These are phyloP conservation scores for Cyphellophora europaea DNA, from an alignment of 2,329 filamentous ascomycete genomes.

Conservation along the genomic window DNA sequence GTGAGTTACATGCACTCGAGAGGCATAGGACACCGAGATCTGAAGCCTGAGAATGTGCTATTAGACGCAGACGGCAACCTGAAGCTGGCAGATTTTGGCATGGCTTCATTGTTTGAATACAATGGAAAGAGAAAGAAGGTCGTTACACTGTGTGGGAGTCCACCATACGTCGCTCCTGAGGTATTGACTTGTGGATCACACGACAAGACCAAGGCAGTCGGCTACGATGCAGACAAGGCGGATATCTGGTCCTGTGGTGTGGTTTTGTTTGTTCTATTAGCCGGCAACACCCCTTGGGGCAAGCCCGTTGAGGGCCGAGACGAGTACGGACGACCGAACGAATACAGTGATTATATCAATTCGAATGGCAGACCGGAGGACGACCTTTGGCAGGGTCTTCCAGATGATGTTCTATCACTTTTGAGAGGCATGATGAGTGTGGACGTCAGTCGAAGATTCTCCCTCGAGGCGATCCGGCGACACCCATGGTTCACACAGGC, in stretches of 20 bases:
- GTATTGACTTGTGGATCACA: constrained; percentile 53
- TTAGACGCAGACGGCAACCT: constrained; percentile 74
- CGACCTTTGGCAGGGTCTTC: constrained; percentile 74
- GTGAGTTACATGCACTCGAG: constrained; percentile 94
- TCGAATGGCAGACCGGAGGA: constrained; percentile 75
- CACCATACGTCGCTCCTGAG: constrained; percentile 94
- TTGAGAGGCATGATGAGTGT: constrained; percentile 89
- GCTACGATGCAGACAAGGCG: constrained; percentile 60
- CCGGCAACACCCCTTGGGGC: constrained; percentile 97
- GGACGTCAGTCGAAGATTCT: constrained; percentile 65
- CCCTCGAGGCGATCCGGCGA: constrained; percentile 73
- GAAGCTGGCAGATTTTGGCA: constrained; percentile 93
- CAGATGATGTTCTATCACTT: constrained; percentile 64
- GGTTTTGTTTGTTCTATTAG: constrained; percentile 89
- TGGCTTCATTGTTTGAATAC: constrained; percentile 88
- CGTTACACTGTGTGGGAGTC: constrained; percentile 85
- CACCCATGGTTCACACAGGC: constrained; percentile 90
- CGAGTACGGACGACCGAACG: constrained; percentile 53
- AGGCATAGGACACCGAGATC: constrained; percentile 83
- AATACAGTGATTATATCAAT: constrained; percentile 78
- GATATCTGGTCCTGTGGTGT: constrained; percentile 98
- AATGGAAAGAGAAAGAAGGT: constrained; percentile 74
- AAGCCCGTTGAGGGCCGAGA: constrained; percentile 60
- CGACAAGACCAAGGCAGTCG: constrained; percentile 33
- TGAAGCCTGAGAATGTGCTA: constrained; percentile 93